phyloP scores from a whole-genome alignment of 2,329 filamentous ascomycete genomes.

The Calonectria hongkongensis region DNA sequence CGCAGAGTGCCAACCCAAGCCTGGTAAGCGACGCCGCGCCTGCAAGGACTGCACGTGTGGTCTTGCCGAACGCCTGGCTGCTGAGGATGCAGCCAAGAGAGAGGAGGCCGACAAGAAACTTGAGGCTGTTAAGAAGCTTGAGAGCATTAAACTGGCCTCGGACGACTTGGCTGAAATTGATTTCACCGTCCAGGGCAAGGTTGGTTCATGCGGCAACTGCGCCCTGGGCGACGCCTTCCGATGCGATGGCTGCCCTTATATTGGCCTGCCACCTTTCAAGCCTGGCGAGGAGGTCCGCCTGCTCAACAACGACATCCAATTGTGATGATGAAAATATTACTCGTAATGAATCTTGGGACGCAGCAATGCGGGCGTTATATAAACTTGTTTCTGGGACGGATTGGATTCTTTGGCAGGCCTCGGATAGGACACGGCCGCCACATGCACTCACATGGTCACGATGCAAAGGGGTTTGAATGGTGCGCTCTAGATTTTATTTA shows the following conservation, averaged over 20 bases:
- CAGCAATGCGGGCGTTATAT: slow-evolving; percentile 52
- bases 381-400: slow-evolving; percentile 47
- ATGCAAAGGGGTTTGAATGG: slow-evolving; percentile 47
- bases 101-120: slow-evolving; percentile 80
- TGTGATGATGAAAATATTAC: slow-evolving; percentile 68
- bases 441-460: slow-evolving; percentile 42
- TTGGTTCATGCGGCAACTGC: slow-evolving; percentile 95
- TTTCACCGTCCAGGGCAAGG: slow-evolving; percentile 98
- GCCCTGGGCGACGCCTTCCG: slow-evolving; percentile 93
- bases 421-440: slow-evolving; percentile 45
- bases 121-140: slow-evolving; percentile 82
- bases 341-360: slow-evolving; percentile 45
- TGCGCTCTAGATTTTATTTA: slow-evolving; percentile 51
- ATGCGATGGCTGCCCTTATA: slow-evolving; percentile 85
- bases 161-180: slow-evolving; percentile 91
- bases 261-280: slow-evolving; percentile 96
- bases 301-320: slow-evolving; percentile 88
- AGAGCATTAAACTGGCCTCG: slow-evolving; percentile 80
- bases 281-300: slow-evolving; percentile 95
- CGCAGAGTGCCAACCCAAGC: slow-evolving; percentile 89
- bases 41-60: slow-evolving; percentile 99
- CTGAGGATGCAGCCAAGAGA: slow-evolving; percentile 86
- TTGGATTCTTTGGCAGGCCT: slow-evolving; percentile 45
- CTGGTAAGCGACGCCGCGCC: slow-evolving; percentile 90
- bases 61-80: slow-evolving; percentile 87